Evolutionary conservation across 805 yeast species (phyloP).

Genomic region (Wickerhamiella allomyrinae): DNA sequence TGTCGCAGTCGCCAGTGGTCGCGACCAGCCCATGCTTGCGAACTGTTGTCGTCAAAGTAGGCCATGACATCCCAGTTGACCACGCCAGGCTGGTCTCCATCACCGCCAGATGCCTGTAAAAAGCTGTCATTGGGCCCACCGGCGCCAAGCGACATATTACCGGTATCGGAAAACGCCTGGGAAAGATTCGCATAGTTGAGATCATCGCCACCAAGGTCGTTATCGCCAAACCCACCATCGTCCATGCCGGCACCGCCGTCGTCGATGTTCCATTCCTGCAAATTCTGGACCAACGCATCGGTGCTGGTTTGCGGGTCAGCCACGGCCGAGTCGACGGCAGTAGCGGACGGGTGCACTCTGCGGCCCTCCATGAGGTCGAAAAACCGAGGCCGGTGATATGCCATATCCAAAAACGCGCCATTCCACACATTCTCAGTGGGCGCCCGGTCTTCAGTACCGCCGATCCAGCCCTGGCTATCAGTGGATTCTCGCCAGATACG

Average conservation of each 20-base stretch:
- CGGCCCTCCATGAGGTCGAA: not conserved
- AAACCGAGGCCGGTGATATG: not conserved
- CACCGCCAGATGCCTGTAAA: not conserved
- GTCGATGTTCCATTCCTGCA: constrained; percentile 13
- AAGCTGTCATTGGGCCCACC: constrained; percentile 2
- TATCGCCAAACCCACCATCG: not conserved
- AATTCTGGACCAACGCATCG: constrained; percentile 8
- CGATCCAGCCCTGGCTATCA: constrained; percentile 49
- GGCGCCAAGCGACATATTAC: not conserved
- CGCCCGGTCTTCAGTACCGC: constrained; percentile 8
- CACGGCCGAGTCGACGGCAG: constrained; percentile 10
- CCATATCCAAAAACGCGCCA: not conserved
- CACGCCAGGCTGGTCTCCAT: not conserved
- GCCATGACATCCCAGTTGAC: constrained; percentile 1
- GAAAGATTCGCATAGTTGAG: constrained; percentile 1
- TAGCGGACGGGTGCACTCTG: constrained; percentile 5
- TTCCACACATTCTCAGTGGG: not conserved
- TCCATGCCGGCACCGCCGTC: constrained; percentile 1
- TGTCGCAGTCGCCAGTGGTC: constrained; percentile 1
- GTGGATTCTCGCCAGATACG: constrained; percentile 36
- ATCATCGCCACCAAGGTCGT: not conserved
- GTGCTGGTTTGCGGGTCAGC: constrained; percentile 14
- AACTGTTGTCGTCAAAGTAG: not conserved
- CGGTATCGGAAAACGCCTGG: not conserved
- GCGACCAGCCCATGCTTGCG: not conserved